Evolutionary conservation across 2,329 filamentous ascomycete genomes (phyloP).

Genomic region (Aspergillus proliferans): DNA sequence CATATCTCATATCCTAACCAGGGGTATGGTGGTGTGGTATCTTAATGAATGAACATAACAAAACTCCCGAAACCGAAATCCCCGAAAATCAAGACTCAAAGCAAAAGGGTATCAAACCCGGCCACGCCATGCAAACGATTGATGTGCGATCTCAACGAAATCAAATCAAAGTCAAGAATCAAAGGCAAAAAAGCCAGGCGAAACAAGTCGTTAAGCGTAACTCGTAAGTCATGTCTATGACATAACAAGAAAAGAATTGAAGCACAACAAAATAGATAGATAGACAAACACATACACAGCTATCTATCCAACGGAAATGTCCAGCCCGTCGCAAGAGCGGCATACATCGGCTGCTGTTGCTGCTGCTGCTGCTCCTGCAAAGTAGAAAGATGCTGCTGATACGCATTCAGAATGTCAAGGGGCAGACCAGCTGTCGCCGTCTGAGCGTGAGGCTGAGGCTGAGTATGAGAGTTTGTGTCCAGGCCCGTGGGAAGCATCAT

Average conservation of each 20-base stretch:
- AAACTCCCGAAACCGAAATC: neutral
- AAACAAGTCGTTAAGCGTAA: neutral
- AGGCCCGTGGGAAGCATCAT: slow-evolving; percentile 8
- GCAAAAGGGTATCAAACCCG: neutral
- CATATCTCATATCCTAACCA: too few species aligned
- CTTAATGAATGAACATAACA: too few species aligned
- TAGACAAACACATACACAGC: neutral
- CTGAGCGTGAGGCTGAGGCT: slow-evolving; percentile 7
- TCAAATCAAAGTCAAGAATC: neutral
- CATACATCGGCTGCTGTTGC: slow-evolving; percentile 5
- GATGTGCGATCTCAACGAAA: neutral
- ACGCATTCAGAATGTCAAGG: slow-evolving; percentile 19
- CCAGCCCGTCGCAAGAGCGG: slow-evolving; percentile 13
- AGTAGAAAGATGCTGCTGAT: slow-evolving; percentile 12
- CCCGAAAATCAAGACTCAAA: neutral
- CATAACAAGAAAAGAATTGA: neutral
- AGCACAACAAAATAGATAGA: neutral
- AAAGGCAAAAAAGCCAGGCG: neutral
- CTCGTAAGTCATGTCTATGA: neutral
- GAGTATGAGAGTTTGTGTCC: slow-evolving; percentile 7
- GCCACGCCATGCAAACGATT: neutral
- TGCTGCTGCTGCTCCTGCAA: slow-evolving; percentile 1
- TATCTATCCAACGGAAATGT: slow-evolving; percentile 10
- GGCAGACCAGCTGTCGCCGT: slow-evolving; percentile 11
- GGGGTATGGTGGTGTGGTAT: too few species aligned